Evolutionary conservation across 352 stramenopile genomes (phyloP), one percentile per base, ranked within the genome.

Genomic region (Nothophytophthora sp.): DNA sequence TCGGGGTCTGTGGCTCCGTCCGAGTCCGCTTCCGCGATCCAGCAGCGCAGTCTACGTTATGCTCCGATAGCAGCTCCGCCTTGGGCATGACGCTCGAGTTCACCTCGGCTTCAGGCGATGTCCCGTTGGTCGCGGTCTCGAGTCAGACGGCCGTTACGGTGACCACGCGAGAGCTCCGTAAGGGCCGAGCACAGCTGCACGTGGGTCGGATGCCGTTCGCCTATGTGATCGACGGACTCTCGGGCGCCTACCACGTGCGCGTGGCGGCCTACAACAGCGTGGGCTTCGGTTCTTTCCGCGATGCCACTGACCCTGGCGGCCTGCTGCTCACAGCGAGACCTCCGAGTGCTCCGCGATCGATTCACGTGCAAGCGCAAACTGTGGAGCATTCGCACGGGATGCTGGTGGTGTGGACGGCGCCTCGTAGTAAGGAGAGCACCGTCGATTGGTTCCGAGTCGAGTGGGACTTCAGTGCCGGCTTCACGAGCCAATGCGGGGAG

Each of bases 221-320:
- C 22, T 82, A 91, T 35, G 69, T 96, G 19, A 76, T 98, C 28
- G 73, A 59, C 5, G 86, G 86, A 1, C 73, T 99, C 6, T 54
- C 74, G 16, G 70, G 86, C n/a, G 59, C 57, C 4, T 98, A 99
- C 55, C 92, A 80, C 27, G 86, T 86, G 3, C 89, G 95, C 18
- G 81, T 99, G 8, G 88, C 92, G 8, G 93, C 96, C 15, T 98
- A 98, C 76, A 99, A 98, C 65, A 91, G 76, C 23, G 63, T 97
- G 12, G 96, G 96, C 13, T 99, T 96, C 50, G 92, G 95, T 0
- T 35, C 70, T 0, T 95, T 93, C 43, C 63, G 60, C 3, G 68
- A 73, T 25, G 77, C 63, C 15, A 63, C 72, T 20, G 61, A 77
- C 1, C 27, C 58, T 0, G 54, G 50, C 15, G 63, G 64, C 10